phyloP scores from a whole-genome alignment of 495 filamentous ascomycete species.

The Cercophora samala region DNA sequence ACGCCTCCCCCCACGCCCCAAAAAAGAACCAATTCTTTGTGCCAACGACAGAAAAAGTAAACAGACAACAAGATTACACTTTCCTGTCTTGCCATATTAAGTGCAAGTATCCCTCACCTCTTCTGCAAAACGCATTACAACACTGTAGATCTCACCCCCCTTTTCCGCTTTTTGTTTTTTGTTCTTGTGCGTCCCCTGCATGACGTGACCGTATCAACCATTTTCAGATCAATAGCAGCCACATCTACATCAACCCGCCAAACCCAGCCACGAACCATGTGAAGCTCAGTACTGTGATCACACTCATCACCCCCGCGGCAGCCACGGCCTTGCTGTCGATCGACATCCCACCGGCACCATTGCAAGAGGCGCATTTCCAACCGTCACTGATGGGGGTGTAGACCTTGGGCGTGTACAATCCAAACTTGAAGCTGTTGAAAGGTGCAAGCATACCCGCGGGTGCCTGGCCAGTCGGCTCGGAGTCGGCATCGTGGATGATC shows the following conservation, averaged over 20 bases:
- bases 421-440: constrained; percentile 65
- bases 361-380: constrained; percentile 67
- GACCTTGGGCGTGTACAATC: constrained; percentile 70
- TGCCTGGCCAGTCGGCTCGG: constrained; percentile 57
- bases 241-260: constrained; percentile 47
- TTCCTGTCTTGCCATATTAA: constrained; percentile 9
- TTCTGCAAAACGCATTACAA: neutral
- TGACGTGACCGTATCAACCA: neutral
- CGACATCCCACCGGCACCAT: constrained; percentile 56
- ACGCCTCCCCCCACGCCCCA: constrained; percentile 7
- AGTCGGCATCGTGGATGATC: constrained; percentile 71
- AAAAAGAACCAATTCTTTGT: neutral
- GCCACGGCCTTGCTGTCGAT: constrained; percentile 65
- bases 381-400: constrained; percentile 60
- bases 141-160: neutral
- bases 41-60: constrained; percentile 1
- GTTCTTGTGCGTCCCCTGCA: neutral
- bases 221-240: neutral
- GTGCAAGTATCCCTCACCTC: neutral
- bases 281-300: constrained; percentile 76
- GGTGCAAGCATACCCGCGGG: constrained; percentile 69
- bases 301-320: constrained; percentile 69
- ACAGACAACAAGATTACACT: constrained; percentile 15
- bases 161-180: neutral
- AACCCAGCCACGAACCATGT: constrained; percentile 80